phyloP scores from a whole-genome alignment of 2,329 filamentous ascomycete species.

The Phaeosphaeria sp. region DNA sequence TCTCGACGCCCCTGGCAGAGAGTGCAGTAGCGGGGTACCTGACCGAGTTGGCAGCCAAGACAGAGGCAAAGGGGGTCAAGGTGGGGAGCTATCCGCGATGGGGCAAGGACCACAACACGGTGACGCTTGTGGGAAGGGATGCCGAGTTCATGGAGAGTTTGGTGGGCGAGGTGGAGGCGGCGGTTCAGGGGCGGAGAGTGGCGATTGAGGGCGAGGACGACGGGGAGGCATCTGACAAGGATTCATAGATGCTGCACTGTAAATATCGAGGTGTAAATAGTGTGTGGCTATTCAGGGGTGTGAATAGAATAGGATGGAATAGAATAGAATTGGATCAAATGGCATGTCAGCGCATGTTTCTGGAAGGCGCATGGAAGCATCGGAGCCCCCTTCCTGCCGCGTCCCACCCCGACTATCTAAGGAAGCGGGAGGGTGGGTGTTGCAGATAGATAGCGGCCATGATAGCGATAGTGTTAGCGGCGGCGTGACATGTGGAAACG shows the following conservation, averaged over 20 bases:
- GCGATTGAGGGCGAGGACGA: conserved; percentile 69
- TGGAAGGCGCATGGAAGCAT: conserved; percentile 23
- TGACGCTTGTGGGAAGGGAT: conserved; percentile 84
- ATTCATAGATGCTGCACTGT: conserved; percentile 26
- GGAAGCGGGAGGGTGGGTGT: background rate
- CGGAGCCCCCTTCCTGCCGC: conserved; percentile 5
- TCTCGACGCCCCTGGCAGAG: conserved; percentile 87
- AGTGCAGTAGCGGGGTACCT: conserved; percentile 84
- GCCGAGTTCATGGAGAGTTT: conserved; percentile 78
- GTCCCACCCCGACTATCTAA: conserved; percentile 5
- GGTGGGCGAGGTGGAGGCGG: conserved; percentile 76
- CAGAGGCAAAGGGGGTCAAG: conserved; percentile 80
- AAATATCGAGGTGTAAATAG: conserved; percentile 1
- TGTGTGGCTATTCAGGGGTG: conserved; percentile 1
- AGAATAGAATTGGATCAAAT: no score
- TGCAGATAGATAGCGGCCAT: background rate
- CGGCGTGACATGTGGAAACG: background rate
- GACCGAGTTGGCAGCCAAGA: conserved; percentile 76
- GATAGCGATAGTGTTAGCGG: background rate
- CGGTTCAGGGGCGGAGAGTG: conserved; percentile 76
- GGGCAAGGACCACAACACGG: conserved; percentile 86
- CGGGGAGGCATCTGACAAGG: conserved; percentile 47
- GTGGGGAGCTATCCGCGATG: conserved; percentile 95
- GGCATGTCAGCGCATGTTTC: conserved; percentile 29
- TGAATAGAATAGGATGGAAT: background rate